phyloP scores from a whole-genome alignment of 768 basidiomycete species.

The Dentipellis sp. region DNA sequence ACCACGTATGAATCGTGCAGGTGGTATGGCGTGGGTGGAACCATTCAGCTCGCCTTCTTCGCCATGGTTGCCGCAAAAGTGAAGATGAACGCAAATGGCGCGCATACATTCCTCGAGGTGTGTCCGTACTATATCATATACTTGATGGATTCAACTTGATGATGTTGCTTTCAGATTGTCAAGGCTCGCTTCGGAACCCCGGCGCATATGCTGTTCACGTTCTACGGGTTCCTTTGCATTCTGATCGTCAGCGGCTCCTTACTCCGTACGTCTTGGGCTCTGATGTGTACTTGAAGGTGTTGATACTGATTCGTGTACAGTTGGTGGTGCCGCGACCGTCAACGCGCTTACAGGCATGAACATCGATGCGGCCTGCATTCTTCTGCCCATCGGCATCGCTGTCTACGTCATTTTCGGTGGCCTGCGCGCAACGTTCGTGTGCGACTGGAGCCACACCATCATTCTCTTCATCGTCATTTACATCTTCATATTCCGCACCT shows the following conservation, averaged over 20 bases:
- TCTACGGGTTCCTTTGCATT: constrained; percentile 43
- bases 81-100: constrained; percentile 50
- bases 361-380: constrained; percentile 28
- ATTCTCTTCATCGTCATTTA: constrained; percentile 28
- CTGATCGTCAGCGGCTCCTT: constrained; percentile 43
- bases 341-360: constrained; percentile 32
- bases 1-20: constrained; percentile 14
- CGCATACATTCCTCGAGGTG: constrained; percentile 48
- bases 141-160: neutral
- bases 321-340: constrained; percentile 30
- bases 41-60: constrained; percentile 45
- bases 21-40: constrained; percentile 45
- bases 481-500: constrained; percentile 21
- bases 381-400: constrained; percentile 31
- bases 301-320: neutral
- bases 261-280: constrained; percentile 26
- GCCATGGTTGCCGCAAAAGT: constrained; percentile 45
- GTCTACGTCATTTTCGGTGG: constrained; percentile 29
- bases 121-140: neutral
- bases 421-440: constrained; percentile 26
- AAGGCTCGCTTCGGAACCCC: constrained; percentile 37
- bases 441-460: constrained; percentile 23
- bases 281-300: neutral
- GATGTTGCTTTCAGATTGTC: constrained; percentile 29
- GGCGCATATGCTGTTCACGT: constrained; percentile 39